These are phyloP conservation scores for Aureobasidium leucospermi DNA, from an alignment of 2,329 filamentous ascomycete genomes.

Conservation along the genomic window DNA sequence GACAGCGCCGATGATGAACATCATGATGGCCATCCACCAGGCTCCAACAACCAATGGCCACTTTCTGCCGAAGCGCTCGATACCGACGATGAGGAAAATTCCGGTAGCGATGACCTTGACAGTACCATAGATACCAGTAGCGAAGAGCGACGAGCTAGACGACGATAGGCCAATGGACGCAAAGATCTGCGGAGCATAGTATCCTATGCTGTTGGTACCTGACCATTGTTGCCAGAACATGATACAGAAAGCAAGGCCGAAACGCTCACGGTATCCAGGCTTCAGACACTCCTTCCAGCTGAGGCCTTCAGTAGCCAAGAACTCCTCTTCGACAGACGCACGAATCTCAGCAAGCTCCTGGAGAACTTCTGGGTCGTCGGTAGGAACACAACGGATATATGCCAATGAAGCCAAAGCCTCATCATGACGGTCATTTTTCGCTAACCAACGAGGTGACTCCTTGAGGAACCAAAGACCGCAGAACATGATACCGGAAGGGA, in stretches of 20 bases:
- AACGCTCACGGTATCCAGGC: conserved; percentile 48
- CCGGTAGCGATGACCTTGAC: conserved; percentile 32
- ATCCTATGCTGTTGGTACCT: conserved; percentile 37
- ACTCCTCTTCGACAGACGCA: conserved; percentile 36
- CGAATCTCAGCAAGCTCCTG: conserved; percentile 34
- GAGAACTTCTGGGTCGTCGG: conserved; percentile 19
- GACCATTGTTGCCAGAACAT: conserved; percentile 44
- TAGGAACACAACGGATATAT: conserved; percentile 43
- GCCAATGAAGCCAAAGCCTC: conserved; percentile 51
- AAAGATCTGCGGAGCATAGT: conserved; percentile 34
- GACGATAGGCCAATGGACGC: conserved; percentile 29
- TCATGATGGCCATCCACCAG: conserved; percentile 27
- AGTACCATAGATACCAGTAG: conserved; percentile 34
- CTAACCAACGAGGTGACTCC: conserved; percentile 58
- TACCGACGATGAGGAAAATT: conserved; percentile 31
- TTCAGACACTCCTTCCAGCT: conserved; percentile 35
- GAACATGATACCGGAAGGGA: conserved; percentile 52
- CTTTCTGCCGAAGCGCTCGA: conserved; percentile 33
- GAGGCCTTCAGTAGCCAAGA: conserved; percentile 33
- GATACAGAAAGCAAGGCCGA: conserved; percentile 53
- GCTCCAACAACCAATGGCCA: conserved; percentile 28
- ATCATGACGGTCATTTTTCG: conserved; percentile 58
- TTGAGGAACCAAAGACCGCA: conserved; percentile 41
- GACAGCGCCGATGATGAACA: conserved; percentile 34
- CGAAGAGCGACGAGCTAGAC: conserved; percentile 30